Conservation (phyloP, 305 asterid species). For the Fraxinus baroniana region DNA sequence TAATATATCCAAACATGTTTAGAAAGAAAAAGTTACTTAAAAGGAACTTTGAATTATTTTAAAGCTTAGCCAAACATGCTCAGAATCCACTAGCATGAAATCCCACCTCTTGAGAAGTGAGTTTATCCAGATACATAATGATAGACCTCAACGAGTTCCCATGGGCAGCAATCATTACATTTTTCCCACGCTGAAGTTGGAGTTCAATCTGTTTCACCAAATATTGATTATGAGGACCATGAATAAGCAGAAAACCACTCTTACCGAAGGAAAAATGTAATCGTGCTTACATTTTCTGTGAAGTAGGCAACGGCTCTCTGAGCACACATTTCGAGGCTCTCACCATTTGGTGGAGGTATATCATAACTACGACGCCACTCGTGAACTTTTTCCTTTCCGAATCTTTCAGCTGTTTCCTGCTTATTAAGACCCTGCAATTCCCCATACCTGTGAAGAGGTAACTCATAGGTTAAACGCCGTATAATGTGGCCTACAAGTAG, state of each 20-base stretch:
- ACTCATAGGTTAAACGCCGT: neutral
- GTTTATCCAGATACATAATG: slow-evolving; percentile 91
- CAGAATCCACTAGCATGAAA: slow-evolving; percentile 2
- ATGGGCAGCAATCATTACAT: slow-evolving; percentile 95
- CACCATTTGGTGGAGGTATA: slow-evolving; percentile 93
- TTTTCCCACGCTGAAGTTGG: slow-evolving; percentile 64
- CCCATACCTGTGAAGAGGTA: slow-evolving; percentile 62
- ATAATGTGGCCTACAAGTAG: neutral
- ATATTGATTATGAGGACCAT: slow-evolving; percentile 10
- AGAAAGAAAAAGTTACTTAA: neutral
- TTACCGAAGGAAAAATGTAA: neutral
- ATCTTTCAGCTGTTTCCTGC: slow-evolving; percentile 96
- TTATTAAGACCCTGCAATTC: slow-evolving; percentile 93
- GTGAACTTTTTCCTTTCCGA: slow-evolving; percentile 78
- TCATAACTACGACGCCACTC: slow-evolving; percentile 97
- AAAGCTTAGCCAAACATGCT: neutral
- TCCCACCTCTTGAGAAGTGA: slow-evolving; percentile 86
- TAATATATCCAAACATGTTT: neutral
- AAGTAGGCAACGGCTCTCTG: slow-evolving; percentile 97
- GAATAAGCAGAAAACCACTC: slow-evolving; percentile 4
- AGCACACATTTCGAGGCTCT: slow-evolving; percentile 98
- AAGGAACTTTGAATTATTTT: neutral
- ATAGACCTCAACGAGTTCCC: slow-evolving; percentile 95
- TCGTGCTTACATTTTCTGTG: slow-evolving; percentile 53
- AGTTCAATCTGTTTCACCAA: slow-evolving; percentile 73